Evolutionary conservation across 2,329 filamentous ascomycete genomes (phyloP), one percentile per base, ranked within the genome.

Genomic region (Pseudofabraea citricarpa): DNA sequence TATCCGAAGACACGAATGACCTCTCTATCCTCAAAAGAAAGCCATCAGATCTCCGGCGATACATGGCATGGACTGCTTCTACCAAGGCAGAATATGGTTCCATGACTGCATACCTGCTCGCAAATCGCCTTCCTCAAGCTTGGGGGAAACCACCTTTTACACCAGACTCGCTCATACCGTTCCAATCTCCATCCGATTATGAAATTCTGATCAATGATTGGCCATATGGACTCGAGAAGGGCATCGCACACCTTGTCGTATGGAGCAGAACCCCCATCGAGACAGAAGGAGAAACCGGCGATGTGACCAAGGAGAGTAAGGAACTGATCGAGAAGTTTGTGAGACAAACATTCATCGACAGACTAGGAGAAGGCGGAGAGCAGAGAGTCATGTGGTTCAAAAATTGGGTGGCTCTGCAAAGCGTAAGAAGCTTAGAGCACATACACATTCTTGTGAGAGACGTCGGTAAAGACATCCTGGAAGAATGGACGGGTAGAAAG

Each of bases 381-480:
- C 65, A 72, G 5, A 69, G 66, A 38, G 78, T 84, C 35, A 62
- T 90, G 48, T 97, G 90, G 89, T 96, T 96, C 68, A 94, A 91
- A 74, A 96, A 96, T 56, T 95, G 90, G 90, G 82, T 81, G 47
- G 81, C 82, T 20, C 68, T 96, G 60, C 94, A 96, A 70, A 94
- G 87, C 56, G 85, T 96, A 32, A 80, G 90, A 56, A 78, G 86
- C 3, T 72, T 96, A 36, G 90, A 95, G 68, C 91, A 96, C 63
- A 83, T 96, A 57, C 91, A 97, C 64, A 81, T 97, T 24, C 60
- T 85, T 56, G 76, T 84, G 40, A 73, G 67, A 42, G 70, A 77
- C 54, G 76, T 72, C 19, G 70, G 71, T 36, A 67, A 72, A 22
- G 71, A 72, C 21, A 60, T 73, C 45, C 49, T 83, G 46, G 64